phyloP scores from a whole-genome alignment of 148 eudicot species.

The Chenopodium album region DNA sequence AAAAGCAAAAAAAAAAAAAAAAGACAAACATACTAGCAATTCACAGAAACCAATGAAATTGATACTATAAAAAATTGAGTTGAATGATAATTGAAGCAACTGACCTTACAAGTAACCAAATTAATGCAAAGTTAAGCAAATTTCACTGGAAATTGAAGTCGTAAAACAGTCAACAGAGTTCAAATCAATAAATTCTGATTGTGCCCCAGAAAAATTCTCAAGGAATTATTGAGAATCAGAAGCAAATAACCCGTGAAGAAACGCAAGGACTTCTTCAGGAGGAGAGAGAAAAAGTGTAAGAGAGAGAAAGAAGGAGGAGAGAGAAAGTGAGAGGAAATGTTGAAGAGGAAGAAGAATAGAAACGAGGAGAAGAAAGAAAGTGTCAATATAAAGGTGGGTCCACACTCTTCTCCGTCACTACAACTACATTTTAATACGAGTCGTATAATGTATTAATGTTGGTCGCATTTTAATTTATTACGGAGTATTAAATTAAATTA shows the following conservation, averaged over 20 bases:
- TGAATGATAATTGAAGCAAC: neutral
- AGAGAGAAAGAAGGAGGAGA: neutral
- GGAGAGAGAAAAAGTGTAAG: neutral
- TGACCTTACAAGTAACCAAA: neutral
- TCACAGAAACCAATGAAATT: constrained; percentile 16
- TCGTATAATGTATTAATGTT: too few species aligned
- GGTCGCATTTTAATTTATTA: too few species aligned
- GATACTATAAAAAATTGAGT: neutral
- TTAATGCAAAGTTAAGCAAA: neutral
- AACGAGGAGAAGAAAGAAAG: constrained; percentile 20
- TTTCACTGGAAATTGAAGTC: constrained; percentile 8
- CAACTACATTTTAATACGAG: neutral
- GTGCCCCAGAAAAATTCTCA: neutral
- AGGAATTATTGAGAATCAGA: neutral
- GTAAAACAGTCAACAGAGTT: constrained; percentile 20
- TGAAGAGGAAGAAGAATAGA: constrained; percentile 19
- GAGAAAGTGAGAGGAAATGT: neutral
- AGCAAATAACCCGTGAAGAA: constrained; percentile 16
- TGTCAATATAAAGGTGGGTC: constrained; percentile 22
- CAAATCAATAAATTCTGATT: neutral
- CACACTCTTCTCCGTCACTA: neutral
- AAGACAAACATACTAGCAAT: constrained; percentile 22
- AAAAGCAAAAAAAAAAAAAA: neutral
- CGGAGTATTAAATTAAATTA: too few species aligned
- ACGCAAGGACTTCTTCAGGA: neutral